Conservation (phyloP, 2,329 filamentous ascomycete species). For the Diaporthe batatas region DNA sequence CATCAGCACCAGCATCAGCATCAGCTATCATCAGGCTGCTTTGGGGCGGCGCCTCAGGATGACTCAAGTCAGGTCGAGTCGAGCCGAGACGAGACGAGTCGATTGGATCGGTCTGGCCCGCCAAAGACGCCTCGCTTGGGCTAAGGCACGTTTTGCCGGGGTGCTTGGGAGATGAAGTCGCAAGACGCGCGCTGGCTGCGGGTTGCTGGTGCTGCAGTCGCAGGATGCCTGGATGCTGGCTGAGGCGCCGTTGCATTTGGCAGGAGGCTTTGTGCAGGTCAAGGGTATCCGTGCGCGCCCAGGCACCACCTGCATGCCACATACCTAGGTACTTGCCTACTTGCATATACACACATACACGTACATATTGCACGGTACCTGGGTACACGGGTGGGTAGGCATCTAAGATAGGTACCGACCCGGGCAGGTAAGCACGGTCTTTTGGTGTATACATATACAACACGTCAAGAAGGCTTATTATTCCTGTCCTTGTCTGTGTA, state of each 20-base stretch:
- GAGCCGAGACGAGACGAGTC: slow-evolving; percentile 5
- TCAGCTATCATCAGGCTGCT: background rate
- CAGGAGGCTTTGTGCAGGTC: background rate
- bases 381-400: background rate
- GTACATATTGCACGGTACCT: too few species aligned
- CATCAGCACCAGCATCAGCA: slow-evolving; percentile 2
- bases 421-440: background rate
- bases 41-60: background rate
- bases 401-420: background rate
- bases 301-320: background rate
- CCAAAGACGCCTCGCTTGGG: slow-evolving; percentile 21
- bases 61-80: slow-evolving; percentile 15
- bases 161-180: slow-evolving; percentile 23
- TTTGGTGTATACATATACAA: background rate
- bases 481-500: too few species aligned
- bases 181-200: slow-evolving; percentile 16
- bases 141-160: slow-evolving; percentile 35
- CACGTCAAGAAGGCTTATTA: too few species aligned
- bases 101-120: slow-evolving; percentile 33
- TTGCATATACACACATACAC: background rate
- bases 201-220: slow-evolving; percentile 21
- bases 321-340: too few species aligned
- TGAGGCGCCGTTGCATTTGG: slow-evolving; percentile 34
- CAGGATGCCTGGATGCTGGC: slow-evolving; percentile 7
- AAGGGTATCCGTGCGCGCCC: slow-evolving; percentile 1